Percentiles rank a stretch among this genome's conserved stretches.
Conservation (phyloP, 306 rosid genomes). For the Prunus davidiana region DNA sequence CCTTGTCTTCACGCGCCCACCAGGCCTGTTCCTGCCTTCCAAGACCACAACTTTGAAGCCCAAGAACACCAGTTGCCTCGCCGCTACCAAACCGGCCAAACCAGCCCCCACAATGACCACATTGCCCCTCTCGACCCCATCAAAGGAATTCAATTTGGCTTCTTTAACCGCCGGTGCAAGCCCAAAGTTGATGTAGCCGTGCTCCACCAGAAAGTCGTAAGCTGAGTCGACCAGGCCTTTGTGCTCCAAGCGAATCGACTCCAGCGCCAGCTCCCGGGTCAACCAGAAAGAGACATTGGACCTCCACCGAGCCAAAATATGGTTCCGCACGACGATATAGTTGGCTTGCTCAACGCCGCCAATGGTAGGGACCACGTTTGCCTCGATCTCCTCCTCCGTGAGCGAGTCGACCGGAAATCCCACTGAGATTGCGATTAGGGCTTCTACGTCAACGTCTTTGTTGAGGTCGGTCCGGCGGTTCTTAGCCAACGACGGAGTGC, state of each 20-base stretch:
- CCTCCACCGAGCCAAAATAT: constrained; percentile 74
- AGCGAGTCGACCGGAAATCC: constrained; percentile 87
- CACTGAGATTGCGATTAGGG: constrained; percentile 71
- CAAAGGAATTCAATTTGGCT: constrained; percentile 50
- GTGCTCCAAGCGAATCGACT: constrained; percentile 69
- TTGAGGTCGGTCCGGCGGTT: constrained; percentile 61
- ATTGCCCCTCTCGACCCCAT: constrained; percentile 51
- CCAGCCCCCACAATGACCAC: constrained; percentile 85
- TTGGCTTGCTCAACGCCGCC: constrained; percentile 81
- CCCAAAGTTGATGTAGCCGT: constrained; percentile 85
- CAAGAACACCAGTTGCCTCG: constrained; percentile 76
- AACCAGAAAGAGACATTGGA: constrained; percentile 72
- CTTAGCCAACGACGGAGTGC: constrained; percentile 45
- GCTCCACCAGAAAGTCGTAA: constrained; percentile 63
- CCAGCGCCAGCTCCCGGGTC: constrained; percentile 55
- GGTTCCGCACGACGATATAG: constrained; percentile 75
- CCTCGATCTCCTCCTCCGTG: constrained; percentile 88
- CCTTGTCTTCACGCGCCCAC: constrained; percentile 86
- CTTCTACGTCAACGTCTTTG: constrained; percentile 73
- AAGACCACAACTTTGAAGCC: constrained; percentile 77
- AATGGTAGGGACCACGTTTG: constrained; percentile 66
- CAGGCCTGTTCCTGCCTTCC: constrained; percentile 83
- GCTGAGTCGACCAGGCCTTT: constrained; percentile 64
- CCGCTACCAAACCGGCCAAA: constrained; percentile 80
- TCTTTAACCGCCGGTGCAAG: constrained; percentile 60